A percentile compares a stretch with the other conserved stretches of the same genome.
phyloP scores from a whole-genome alignment of 129 eudicot species.

The Heracleum sosnowskyi region DNA sequence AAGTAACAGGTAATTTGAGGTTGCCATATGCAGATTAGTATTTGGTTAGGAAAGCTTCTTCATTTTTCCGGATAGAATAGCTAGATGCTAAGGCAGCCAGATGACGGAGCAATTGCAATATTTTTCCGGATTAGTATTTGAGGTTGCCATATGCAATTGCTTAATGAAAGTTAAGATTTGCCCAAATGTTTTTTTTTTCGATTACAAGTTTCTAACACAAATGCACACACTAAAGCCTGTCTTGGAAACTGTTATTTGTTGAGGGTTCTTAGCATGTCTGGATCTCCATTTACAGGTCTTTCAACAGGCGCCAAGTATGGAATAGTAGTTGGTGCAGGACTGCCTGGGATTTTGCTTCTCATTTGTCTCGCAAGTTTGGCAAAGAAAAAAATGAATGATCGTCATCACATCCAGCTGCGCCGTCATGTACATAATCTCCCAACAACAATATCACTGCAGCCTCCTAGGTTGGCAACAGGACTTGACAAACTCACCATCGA shows the following conservation, averaged over 20 bases:
- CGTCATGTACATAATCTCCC: slow-evolving; percentile 1
- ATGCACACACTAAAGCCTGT: neutral
- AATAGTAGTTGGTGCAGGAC: slow-evolving; percentile 33
- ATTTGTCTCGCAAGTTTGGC: slow-evolving; percentile 22
- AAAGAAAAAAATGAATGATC: slow-evolving; percentile 11
- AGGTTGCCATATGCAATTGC: no score
- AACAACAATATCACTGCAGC: slow-evolving; percentile 16
- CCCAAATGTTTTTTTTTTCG: no score
- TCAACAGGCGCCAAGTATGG: slow-evolving; percentile 42
- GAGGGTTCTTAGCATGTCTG: neutral
- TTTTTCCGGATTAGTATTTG: no score
- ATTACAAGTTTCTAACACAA: no score
- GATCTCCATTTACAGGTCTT: slow-evolving; percentile 18
- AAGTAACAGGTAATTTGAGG: no score
- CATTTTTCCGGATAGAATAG: no score
- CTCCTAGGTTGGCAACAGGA: slow-evolving; percentile 22
- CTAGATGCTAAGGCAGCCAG: no score
- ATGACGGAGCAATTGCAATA: no score
- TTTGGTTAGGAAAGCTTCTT: no score
- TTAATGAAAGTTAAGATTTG: no score
- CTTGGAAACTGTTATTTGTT: neutral
- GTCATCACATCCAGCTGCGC: neutral
- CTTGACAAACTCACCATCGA: slow-evolving; percentile 52
- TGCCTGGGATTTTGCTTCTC: slow-evolving; percentile 31
- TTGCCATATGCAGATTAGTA: no score